phyloP scores from a whole-genome alignment of 352 stramenopile species.

The Pythium phragmiticola region DNA sequence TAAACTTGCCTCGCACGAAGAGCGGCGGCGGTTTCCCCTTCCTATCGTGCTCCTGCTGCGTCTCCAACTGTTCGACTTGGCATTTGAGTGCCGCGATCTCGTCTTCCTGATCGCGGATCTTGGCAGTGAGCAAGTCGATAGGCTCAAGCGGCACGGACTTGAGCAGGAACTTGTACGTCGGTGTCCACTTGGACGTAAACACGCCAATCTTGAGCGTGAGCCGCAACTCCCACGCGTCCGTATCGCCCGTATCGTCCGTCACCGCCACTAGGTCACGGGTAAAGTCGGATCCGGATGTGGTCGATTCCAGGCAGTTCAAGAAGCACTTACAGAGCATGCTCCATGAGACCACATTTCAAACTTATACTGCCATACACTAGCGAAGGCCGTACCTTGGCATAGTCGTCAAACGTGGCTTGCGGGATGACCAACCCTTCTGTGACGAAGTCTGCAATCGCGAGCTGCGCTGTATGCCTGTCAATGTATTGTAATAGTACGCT shows the following conservation, averaged over 20 bases:
- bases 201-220: constrained; percentile 12
- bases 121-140: constrained; percentile 8
- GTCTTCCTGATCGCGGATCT: constrained; percentile 18
- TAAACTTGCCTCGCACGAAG: not conserved
- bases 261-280: not conserved
- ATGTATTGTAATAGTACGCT: not conserved
- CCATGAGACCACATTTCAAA: too few relatives aligned
- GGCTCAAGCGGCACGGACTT: constrained; percentile 7
- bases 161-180: constrained; percentile 17
- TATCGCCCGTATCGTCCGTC: too few relatives aligned
- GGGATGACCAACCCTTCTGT: constrained; percentile 1
- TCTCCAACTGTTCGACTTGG: not conserved
- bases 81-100: not conserved
- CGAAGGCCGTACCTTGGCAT: not conserved
- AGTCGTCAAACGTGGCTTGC: constrained; percentile 13
- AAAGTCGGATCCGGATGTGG: not conserved
- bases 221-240: not conserved
- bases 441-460: not conserved
- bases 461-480: not conserved
- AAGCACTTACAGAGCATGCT: not conserved
- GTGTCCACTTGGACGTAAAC: constrained; percentile 8
- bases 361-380: too few relatives aligned
- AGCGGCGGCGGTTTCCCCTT: not conserved
- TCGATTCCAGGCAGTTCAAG: not conserved
- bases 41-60: not conserved